phyloP scores from a whole-genome alignment of 2,329 filamentous ascomycete genomes.

The Epichloe glyceriae region DNA sequence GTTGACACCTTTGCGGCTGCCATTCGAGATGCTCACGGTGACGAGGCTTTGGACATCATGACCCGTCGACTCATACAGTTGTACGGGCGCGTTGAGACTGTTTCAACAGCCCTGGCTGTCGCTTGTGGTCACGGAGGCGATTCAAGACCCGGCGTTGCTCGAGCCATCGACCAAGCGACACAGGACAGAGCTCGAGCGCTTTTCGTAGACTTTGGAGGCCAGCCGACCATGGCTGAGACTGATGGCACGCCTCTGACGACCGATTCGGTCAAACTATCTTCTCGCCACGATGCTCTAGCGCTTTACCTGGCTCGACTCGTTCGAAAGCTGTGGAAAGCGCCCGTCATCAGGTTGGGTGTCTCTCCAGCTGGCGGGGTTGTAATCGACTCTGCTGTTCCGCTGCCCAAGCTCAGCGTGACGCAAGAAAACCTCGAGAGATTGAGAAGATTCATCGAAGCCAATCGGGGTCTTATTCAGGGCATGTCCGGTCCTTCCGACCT shows the following conservation, averaged over 20 bases:
- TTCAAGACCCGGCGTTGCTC: constrained; percentile 52
- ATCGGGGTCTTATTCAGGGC: constrained; percentile 84
- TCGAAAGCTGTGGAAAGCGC: constrained; percentile 74
- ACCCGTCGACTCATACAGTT: constrained; percentile 71
- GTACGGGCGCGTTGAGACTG: constrained; percentile 80
- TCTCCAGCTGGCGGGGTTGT: constrained; percentile 45
- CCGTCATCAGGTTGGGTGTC: constrained; percentile 47
- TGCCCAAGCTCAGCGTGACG: constrained; percentile 57
- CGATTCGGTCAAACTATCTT: constrained; percentile 76
- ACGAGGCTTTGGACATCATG: constrained; percentile 70
- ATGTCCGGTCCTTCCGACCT: constrained; percentile 81
- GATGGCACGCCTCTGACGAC: constrained; percentile 59
- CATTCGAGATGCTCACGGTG: constrained; percentile 58
- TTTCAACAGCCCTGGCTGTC: constrained; percentile 83
- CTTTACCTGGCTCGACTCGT: constrained; percentile 82
- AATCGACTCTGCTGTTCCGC: constrained; percentile 53
- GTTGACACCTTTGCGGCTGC: constrained; percentile 86
- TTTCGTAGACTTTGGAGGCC: constrained; percentile 87
- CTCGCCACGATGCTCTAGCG: constrained; percentile 76
- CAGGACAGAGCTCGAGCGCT: constrained; percentile 73
- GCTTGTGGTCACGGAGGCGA: constrained; percentile 89
- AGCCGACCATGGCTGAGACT: constrained; percentile 67
- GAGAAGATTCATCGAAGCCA: constrained; percentile 71
- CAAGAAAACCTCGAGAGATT: constrained; percentile 73
- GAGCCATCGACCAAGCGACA: constrained; percentile 73